A percentile compares a stretch with the other conserved stretches of the same genome.
phyloP scores from a whole-genome alignment of 176 grass and related monocot genomes.

The Musa schizocarpa region DNA sequence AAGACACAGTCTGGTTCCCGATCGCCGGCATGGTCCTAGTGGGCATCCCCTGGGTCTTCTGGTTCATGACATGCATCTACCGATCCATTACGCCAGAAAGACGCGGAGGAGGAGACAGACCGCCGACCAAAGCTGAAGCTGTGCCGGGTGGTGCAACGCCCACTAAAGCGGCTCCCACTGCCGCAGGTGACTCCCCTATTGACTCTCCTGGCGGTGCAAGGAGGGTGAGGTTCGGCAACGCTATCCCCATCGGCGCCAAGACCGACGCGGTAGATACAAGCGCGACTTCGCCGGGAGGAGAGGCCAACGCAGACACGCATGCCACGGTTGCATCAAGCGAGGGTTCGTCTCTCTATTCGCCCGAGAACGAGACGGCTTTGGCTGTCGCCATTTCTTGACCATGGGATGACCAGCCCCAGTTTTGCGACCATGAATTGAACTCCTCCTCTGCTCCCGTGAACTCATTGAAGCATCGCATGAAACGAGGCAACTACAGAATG shows the following conservation, averaged over 20 bases:
- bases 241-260: conserved; percentile 11
- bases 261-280: background rate
- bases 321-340: background rate
- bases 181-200: conserved; percentile 18
- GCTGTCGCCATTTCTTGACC: conserved; percentile 34
- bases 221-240: conserved; percentile 34
- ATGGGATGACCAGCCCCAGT: too few species aligned
- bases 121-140: background rate
- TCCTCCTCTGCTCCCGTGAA: too few species aligned
- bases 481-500: too few species aligned
- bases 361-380: conserved; percentile 49
- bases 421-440: too few species aligned
- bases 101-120: conserved; percentile 5
- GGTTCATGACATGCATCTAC: conserved; percentile 40
- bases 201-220: conserved; percentile 16
- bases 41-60: conserved; percentile 52
- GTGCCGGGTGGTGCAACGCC: background rate
- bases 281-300: background rate
- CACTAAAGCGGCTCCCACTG: too few species aligned
- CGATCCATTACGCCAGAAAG: conserved; percentile 1
- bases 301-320: background rate
- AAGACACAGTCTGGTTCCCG: conserved; percentile 36
- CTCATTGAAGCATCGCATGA: too few species aligned
- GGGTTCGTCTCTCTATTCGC: conserved; percentile 40
- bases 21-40: conserved; percentile 39